These are phyloP conservation scores for Hypoxylon sp. DNA, from an alignment of 2,329 filamentous ascomycete species.

Conservation along the genomic window DNA sequence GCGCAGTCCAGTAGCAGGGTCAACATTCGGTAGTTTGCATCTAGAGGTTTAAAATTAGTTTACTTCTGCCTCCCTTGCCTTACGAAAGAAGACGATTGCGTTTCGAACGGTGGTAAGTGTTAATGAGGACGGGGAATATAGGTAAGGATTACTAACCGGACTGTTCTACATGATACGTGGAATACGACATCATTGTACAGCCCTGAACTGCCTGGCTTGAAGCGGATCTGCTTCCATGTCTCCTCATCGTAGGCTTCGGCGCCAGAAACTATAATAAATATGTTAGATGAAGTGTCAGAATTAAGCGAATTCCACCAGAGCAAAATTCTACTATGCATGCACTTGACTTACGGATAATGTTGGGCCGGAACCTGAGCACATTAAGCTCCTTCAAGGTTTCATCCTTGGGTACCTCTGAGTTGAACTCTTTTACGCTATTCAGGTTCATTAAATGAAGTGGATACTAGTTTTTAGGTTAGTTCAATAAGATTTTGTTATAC, in stretches of 20 bases:
- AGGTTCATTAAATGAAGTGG: constrained; percentile 79
- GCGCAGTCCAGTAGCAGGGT: constrained; percentile 71
- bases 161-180: constrained; percentile 75
- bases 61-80: constrained; percentile 12
- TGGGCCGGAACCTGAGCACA: constrained; percentile 77
- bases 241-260: constrained; percentile 78
- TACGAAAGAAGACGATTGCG: constrained; percentile 2
- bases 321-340: not conserved
- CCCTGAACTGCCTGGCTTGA: constrained; percentile 65
- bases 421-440: constrained; percentile 73
- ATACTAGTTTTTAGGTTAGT: constrained; percentile 63
- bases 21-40: constrained; percentile 80
- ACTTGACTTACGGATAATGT: constrained; percentile 73
- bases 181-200: constrained; percentile 63
- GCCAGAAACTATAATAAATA: constrained; percentile 67
- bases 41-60: constrained; percentile 50
- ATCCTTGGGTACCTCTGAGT: constrained; percentile 68
- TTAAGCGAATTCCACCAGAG: no score
- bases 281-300: constrained; percentile 9
- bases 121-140: not conserved
- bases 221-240: constrained; percentile 73
- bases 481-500: not conserved
- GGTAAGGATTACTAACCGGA: constrained; percentile 63
- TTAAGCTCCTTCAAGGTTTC: constrained; percentile 67
- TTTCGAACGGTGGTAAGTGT: not conserved